These are phyloP conservation scores for Candida jianshihensis DNA, from an alignment of 805 yeast species.

Conservation along the genomic window DNA sequence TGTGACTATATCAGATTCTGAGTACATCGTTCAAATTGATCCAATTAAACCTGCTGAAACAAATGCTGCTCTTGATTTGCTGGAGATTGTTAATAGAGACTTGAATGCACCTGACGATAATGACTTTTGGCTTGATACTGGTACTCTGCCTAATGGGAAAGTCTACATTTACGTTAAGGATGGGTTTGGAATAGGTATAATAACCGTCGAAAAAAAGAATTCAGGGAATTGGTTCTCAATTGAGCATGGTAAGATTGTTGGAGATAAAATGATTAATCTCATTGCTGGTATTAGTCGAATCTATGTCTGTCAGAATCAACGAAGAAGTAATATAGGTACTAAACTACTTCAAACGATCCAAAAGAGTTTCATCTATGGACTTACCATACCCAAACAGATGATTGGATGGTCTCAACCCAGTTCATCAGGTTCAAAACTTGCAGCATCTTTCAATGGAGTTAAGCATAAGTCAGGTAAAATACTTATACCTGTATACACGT, in stretches of 20 bases:
- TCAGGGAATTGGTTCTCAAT: constrained; percentile 56
- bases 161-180: constrained; percentile 44
- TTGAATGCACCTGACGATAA: constrained; percentile 53
- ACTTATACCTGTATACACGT: constrained; percentile 45
- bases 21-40: constrained; percentile 30
- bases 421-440: constrained; percentile 54
- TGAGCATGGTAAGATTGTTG: constrained; percentile 43
- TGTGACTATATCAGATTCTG: constrained; percentile 8
- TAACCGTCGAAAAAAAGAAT: constrained; percentile 42
- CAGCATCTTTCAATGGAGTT: constrained; percentile 48
- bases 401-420: constrained; percentile 74
- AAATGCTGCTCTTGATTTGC: constrained; percentile 30
- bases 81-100: constrained; percentile 51
- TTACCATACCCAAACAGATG: constrained; percentile 32
- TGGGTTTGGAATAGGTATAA: constrained; percentile 45
- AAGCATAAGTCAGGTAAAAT: constrained; percentile 44
- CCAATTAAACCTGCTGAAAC: constrained; percentile 26
- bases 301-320: constrained; percentile 35
- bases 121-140: constrained; percentile 31
- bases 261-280: constrained; percentile 32
- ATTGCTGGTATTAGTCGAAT: constrained; percentile 44
- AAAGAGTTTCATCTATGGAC: constrained; percentile 42
- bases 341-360: constrained; percentile 38
- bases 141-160: constrained; percentile 31
- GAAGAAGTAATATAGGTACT: constrained; percentile 46